Evolutionary conservation across 192 early-diverging fungal genomes (phyloP), one percentile per base, ranked within the genome.

Genomic region (Mortierella antarctica): DNA sequence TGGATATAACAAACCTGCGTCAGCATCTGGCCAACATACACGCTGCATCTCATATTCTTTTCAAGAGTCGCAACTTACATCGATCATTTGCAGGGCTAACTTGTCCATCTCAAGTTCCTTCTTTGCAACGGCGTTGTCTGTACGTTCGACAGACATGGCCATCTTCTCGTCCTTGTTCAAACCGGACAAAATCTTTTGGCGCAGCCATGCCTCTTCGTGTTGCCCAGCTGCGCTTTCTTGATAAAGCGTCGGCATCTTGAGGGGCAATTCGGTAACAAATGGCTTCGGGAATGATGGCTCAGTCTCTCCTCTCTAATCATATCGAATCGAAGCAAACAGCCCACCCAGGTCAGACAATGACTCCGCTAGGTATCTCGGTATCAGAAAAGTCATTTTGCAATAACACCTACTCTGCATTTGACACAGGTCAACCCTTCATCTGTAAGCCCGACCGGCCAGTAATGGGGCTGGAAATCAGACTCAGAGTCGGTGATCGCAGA

Each of bases 401-500:
- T 59, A 31, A 44, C 12, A 65, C 52, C 55, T 86, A 91, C 93
- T 76, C 89, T 91, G 78, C 90, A 92, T 9, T 91, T 87, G 47
- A 93, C 82, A 71, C 90, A 95, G 62, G 94, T 89, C 59, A 97
- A 83, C 64, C 91, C 77, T 45, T 83, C 81, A 44, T 89, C 92
- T 7, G 90, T 87, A 0, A 97, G 71, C 5, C 93, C 96, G 52
- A 98, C 90, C 4, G 96, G 93, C 97, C 97, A 98, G 75, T 94
- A 95, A 21, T 55, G 63, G 12, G 87, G 85, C 15, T 74, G 71
- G 21, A 50, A 71, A 20, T 52, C 88, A 39, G 54, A 70, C 39
- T 57, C 87, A 41, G 57, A 62, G 17, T 73, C 66, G 10, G 46
- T 66, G 14, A 53, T 54, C 21, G 45, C 17, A 44, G 57, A 62